A percentile compares a stretch with the other conserved stretches of the same genome.
Evolutionary conservation across 2,329 filamentous ascomycete species (phyloP).

Genomic region (Exophiala calicioides): DNA sequence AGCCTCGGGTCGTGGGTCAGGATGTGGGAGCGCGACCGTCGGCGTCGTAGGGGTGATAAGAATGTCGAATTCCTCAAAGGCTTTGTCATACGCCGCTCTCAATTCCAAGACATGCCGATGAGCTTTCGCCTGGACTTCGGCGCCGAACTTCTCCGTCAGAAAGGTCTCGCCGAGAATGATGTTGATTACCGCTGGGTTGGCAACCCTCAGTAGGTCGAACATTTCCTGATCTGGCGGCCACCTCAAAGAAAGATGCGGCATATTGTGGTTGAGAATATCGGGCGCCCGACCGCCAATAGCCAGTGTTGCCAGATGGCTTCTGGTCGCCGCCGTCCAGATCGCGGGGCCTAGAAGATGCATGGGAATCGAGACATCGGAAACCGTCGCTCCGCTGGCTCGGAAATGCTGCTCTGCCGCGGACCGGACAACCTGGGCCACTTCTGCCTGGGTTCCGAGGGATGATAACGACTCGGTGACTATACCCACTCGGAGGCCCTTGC

Average conservation of each 20-base stretch:
- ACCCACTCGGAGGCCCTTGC: conserved; percentile 47
- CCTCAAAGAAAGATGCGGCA: conserved; percentile 35
- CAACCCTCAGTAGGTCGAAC: conserved; percentile 46
- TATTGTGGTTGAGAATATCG: conserved; percentile 36
- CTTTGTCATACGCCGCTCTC: conserved; percentile 51
- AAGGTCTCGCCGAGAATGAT: conserved; percentile 44
- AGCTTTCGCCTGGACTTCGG: conserved; percentile 46
- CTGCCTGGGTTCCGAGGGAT: conserved; percentile 40
- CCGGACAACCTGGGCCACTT: conserved; percentile 42
- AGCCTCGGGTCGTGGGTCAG: conserved; percentile 28
- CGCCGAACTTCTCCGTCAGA: conserved; percentile 35
- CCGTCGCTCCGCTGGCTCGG: conserved; percentile 44
- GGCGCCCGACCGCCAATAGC: conserved; percentile 36
- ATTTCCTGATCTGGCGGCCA: conserved; percentile 44
- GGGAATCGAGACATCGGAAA: conserved; percentile 50
- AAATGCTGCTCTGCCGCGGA: conserved; percentile 42
- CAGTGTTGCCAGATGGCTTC: conserved; percentile 37
- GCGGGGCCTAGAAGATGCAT: conserved; percentile 49
- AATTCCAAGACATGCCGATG: conserved; percentile 50
- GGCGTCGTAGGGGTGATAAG: conserved; percentile 52
- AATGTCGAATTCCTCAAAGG: conserved; percentile 48
- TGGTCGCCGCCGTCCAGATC: conserved; percentile 51
- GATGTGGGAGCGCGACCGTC: conserved; percentile 48
- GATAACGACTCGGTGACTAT: conserved; percentile 49
- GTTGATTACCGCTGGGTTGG: conserved; percentile 50